Evolutionary conservation across 2,329 filamentous ascomycete genomes (phyloP), one percentile per base, ranked within the genome.

Genomic region (Gnomoniopsis smithogilvyi): DNA sequence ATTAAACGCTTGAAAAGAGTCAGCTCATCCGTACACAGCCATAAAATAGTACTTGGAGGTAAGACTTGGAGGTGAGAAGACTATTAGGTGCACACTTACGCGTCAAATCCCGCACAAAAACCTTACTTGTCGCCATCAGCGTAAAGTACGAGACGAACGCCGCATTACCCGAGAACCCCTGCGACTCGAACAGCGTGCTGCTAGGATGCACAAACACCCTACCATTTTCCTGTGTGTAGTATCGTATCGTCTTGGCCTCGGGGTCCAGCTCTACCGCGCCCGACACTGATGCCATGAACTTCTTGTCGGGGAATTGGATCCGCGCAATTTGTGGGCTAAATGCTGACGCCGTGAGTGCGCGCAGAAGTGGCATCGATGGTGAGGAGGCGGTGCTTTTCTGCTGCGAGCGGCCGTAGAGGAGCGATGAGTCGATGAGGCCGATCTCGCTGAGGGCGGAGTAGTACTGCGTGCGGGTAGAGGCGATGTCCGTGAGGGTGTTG

Each of bases 251-350:
- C 55, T 87, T 83, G 4, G 94, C 94, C 73, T 98, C 94, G 0
- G 94, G 94, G 69, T 99, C 95, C 7, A 97, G 80, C 71, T 95
- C 94, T 1, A 98, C 91, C 0, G 95, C 91, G 8, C 95, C 95
- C 1, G 91, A 91, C 63, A 96, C 85, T 2, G 91, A 92, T 38
- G 88, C 86, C 14, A 91, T 90, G 73, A 96, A 99, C 73, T 97
- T 98, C 78, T 96, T 96, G 75, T 96, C 92, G 0, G 95, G 95
- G 66, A 97, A 91, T 64, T 92, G 89, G 69, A 99, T 96, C 55
- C 93, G 86, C 15, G 92, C 92, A 64, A 97, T 86, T 73, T 98
- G 94, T 0, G 95, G 95, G 33, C 86, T 84, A 71, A 92, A 91
- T 3, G 89, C 86, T 3, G 87, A 88, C 3, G 89, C 89, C 26